phyloP scores from a whole-genome alignment of 2,329 filamentous ascomycete genomes.

The Fusarium sp. region DNA sequence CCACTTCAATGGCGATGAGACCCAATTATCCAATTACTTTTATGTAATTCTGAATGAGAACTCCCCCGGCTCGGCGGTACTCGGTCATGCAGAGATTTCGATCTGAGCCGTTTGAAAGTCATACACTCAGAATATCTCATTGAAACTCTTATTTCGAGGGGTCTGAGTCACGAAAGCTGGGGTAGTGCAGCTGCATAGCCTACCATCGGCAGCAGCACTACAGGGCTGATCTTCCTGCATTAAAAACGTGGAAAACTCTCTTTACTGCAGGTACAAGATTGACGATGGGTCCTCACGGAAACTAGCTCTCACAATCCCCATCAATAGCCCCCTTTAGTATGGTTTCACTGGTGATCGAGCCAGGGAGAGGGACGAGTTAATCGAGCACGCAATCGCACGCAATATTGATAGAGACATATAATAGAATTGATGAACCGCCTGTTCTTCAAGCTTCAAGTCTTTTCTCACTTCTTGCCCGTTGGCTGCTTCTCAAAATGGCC shows the following conservation, averaged over 20 bases:
- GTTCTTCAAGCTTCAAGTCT: not conserved
- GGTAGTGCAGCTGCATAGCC: not conserved
- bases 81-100: not conserved
- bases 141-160: no score
- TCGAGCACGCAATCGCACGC: slow-evolving; percentile 28
- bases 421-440: not conserved
- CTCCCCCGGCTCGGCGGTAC: slow-evolving; percentile 12
- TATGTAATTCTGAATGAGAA: slow-evolving; percentile 13
- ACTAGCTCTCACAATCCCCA: not conserved
- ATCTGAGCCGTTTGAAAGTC: no score
- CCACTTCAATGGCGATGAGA: not conserved
- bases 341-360: slow-evolving; percentile 4
- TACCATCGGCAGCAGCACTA: not conserved
- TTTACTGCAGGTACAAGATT: slow-evolving; percentile 14
- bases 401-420: not conserved
- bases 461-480: not conserved
- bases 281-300: not conserved
- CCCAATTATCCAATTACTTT: slow-evolving; percentile 10
- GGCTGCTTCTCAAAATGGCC: not conserved
- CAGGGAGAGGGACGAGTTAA: not conserved
- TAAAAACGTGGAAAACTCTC: not conserved
- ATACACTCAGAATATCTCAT: no score
- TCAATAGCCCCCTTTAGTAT: not conserved
- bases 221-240: not conserved
- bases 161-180: not conserved